phyloP scores from a whole-genome alignment of 306 rosid genomes.

The Cicer arietinum region DNA sequence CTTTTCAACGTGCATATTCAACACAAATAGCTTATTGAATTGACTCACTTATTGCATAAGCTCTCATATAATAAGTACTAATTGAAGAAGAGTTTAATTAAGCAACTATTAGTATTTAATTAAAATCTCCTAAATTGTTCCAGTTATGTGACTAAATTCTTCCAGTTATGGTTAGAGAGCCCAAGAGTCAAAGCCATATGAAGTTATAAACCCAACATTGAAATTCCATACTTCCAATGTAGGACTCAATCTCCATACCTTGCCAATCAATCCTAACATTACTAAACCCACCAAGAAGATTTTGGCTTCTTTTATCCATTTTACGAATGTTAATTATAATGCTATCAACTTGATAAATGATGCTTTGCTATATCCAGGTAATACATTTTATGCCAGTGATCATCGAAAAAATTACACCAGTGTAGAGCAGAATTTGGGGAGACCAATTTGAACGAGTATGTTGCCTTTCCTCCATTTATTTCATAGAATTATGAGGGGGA shows the following conservation, averaged over 20 bases:
- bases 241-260: background rate
- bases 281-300: slow-evolving; percentile 22
- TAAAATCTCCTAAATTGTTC: background rate
- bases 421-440: slow-evolving; percentile 16
- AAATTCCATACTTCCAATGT: background rate
- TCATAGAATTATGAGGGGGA: too few relatives aligned
- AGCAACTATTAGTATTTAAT: too few relatives aligned
- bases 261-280: background rate
- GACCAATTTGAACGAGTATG: slow-evolving; percentile 11
- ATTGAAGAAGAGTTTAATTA: background rate
- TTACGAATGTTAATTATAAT: background rate
- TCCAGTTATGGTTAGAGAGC: background rate
- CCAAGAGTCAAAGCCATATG: background rate
- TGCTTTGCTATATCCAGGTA: background rate
- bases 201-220: background rate
- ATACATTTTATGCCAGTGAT: too few relatives aligned
- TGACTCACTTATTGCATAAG: background rate
- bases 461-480: too few relatives aligned
- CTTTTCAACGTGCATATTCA: background rate
- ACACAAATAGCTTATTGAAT: background rate
- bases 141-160: background rate
- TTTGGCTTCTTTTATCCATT: background rate
- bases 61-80: background rate
- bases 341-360: slow-evolving; percentile 3
- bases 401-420: background rate